Percentiles rank a stretch among this genome's conserved stretches.
Conservation (phyloP, 2,329 filamentous ascomycete genomes). For the Cercospora brassicicola region DNA sequence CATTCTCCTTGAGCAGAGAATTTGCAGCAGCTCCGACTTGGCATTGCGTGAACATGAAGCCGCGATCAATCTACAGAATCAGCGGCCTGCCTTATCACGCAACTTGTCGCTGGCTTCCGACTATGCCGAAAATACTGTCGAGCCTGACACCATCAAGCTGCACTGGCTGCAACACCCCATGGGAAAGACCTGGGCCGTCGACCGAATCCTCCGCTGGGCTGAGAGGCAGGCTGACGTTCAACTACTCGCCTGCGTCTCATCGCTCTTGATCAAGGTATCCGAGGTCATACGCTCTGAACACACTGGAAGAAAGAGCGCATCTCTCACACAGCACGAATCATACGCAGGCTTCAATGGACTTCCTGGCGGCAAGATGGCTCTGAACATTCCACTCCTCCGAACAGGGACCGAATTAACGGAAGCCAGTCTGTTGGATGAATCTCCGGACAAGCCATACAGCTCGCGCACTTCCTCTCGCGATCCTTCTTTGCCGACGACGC, state of each 20-base stretch:
- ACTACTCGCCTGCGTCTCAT: slow-evolving; percentile 66
- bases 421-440: slow-evolving; percentile 15
- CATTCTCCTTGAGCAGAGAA: slow-evolving; percentile 71
- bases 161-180: slow-evolving; percentile 51
- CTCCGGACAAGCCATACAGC: slow-evolving; percentile 22
- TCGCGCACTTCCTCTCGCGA: slow-evolving; percentile 31
- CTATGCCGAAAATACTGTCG: background rate
- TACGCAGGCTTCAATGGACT: background rate
- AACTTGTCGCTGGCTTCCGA: slow-evolving; percentile 15
- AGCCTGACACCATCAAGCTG: background rate
- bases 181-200: slow-evolving; percentile 57
- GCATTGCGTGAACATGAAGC: background rate
- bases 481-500: slow-evolving; percentile 35
- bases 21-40: background rate
- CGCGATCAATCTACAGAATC: slow-evolving; percentile 52
- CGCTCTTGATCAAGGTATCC: slow-evolving; percentile 55
- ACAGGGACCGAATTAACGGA: slow-evolving; percentile 19
- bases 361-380: background rate
- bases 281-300: background rate
- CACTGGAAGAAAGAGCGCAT: background rate
- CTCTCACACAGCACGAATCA: background rate
- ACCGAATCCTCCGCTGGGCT: slow-evolving; percentile 60
- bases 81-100: slow-evolving; percentile 14
- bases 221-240: slow-evolving; percentile 62
- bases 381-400: slow-evolving; percentile 20